Percentiles rank a stretch among this genome's conserved stretches.
These are phyloP conservation scores for Emericellopsis atlantica DNA, from an alignment of 2,329 filamentous ascomycete genomes.

Conservation along the genomic window DNA sequence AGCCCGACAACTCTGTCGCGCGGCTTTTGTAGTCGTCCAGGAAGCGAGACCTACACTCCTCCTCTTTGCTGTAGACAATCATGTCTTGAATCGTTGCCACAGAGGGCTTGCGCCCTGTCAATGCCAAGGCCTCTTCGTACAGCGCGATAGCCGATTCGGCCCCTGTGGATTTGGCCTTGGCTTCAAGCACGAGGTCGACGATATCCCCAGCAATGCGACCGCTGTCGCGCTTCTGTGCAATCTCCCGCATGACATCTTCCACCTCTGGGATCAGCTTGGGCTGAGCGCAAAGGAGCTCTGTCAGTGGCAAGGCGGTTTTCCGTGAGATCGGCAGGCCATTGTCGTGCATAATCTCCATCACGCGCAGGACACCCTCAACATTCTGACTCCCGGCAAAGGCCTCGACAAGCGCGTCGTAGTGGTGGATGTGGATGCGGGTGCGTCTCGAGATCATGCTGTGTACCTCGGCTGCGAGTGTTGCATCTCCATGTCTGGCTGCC, in stretches of 20 bases:
- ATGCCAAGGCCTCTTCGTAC: constrained; percentile 14
- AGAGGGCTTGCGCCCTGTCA: constrained; percentile 15
- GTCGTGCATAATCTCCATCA: constrained; percentile 62
- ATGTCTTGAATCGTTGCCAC: constrained; percentile 15
- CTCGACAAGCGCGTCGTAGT: constrained; percentile 71
- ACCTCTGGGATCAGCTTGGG: constrained; percentile 33
- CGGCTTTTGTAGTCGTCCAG: constrained; percentile 15
- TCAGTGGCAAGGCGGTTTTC: constrained; percentile 52
- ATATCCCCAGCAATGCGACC: constrained; percentile 19
- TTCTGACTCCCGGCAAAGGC: constrained; percentile 51
- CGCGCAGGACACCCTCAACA: constrained; percentile 51
- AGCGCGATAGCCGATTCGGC: constrained; percentile 17
- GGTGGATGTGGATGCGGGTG: constrained; percentile 45
- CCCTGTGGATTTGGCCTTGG: constrained; percentile 13
- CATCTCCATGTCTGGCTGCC: constrained; percentile 57
- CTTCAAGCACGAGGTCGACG: constrained; percentile 20
- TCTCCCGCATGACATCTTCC: constrained; percentile 40
- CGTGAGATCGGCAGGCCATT: constrained; percentile 35
- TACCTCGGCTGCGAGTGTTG: constrained; percentile 55
- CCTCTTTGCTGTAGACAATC: constrained; percentile 13
- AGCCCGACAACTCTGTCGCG: no score
- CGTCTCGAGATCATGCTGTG: constrained; percentile 33
- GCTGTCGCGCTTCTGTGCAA: constrained; percentile 23
- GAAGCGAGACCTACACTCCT: constrained; percentile 11
- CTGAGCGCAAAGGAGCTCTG: constrained; percentile 35